Percentiles rank a stretch among this genome's conserved stretches.
Evolutionary conservation across 2,329 filamentous ascomycete species (phyloP).

Genomic region (Fusarium luffae): DNA sequence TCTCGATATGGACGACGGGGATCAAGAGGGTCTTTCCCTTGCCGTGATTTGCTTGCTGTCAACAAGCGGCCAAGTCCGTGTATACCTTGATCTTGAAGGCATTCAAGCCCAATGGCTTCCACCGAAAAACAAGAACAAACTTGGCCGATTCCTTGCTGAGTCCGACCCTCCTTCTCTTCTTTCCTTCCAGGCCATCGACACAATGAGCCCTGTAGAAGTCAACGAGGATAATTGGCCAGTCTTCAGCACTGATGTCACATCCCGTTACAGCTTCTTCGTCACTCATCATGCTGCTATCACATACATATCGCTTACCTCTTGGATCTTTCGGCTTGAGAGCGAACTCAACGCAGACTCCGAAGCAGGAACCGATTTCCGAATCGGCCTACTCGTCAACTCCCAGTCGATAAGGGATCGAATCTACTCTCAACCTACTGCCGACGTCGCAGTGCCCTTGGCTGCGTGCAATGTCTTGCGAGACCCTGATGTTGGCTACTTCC

Average conservation of each 20-base stretch:
- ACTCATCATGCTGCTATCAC: conserved; percentile 71
- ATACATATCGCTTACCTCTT: conserved; percentile 68
- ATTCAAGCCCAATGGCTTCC: conserved; percentile 75
- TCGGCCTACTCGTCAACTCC: conserved; percentile 69
- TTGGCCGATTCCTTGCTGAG: conserved; percentile 53
- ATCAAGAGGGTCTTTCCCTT: conserved; percentile 69
- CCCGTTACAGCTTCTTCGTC: conserved; percentile 71
- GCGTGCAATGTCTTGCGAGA: conserved; percentile 66
- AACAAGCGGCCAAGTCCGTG: conserved; percentile 68
- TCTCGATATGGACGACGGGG: conserved; percentile 65
- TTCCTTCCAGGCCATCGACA: conserved; percentile 72
- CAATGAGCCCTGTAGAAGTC: conserved; percentile 65
- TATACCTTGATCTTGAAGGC: conserved; percentile 71
- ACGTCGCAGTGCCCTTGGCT: conserved; percentile 61
- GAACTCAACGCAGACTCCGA: conserved; percentile 68
- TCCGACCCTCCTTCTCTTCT: conserved; percentile 62
- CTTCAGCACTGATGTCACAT: conserved; percentile 70
- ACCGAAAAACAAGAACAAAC: conserved; percentile 63
- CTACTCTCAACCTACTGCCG: conserved; percentile 63
- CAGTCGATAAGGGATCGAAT: conserved; percentile 69
- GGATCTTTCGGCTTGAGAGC: conserved; percentile 72
- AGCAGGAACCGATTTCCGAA: conserved; percentile 69
- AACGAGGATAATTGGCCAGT: conserved; percentile 70
- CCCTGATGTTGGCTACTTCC: conserved; percentile 71
- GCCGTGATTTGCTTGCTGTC: conserved; percentile 69